These are phyloP conservation scores for Durotheca rogersii DNA, from an alignment of 495 filamentous ascomycete genomes.

Conservation along the genomic window DNA sequence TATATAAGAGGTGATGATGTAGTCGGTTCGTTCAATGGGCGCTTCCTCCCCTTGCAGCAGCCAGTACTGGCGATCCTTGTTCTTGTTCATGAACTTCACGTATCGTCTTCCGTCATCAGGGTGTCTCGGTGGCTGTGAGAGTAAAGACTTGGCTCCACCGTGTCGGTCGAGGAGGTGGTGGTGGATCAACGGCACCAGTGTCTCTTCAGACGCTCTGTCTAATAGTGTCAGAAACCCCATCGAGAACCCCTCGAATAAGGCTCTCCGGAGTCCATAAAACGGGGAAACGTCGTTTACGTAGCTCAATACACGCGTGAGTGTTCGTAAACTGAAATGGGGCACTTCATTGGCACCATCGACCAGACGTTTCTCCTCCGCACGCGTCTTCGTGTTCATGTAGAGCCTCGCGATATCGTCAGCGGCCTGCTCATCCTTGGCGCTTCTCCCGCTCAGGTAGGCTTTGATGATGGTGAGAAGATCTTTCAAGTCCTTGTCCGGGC, in stretches of 20 bases:
- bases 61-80: constrained; percentile 80
- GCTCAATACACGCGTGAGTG: constrained; percentile 82
- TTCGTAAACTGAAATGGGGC: constrained; percentile 94
- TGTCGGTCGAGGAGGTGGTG: constrained; percentile 71
- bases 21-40: constrained; percentile 75
- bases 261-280: constrained; percentile 82
- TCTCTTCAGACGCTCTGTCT: constrained; percentile 70
- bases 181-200: constrained; percentile 78
- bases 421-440: constrained; percentile 62
- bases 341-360: constrained; percentile 93
- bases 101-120: constrained; percentile 76
- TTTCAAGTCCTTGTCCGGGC: constrained; percentile 79
- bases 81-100: constrained; percentile 67
- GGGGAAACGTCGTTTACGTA: constrained; percentile 84
- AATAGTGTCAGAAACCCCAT: constrained; percentile 95
- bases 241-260: constrained; percentile 93
- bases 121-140: constrained; percentile 70
- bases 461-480: constrained; percentile 82
- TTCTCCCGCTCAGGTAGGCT: constrained; percentile 74
- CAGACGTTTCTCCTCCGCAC: constrained; percentile 76
- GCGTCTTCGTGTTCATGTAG: constrained; percentile 80
- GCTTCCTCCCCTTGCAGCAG: constrained; percentile 67
- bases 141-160: constrained; percentile 63
- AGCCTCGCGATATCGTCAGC: constrained; percentile 76
- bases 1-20: constrained; percentile 95